Percentiles rank a stretch among this genome's conserved stretches.
phyloP scores from a whole-genome alignment of 2,329 filamentous ascomycete species.

The Ophiostoma angusticollis region DNA sequence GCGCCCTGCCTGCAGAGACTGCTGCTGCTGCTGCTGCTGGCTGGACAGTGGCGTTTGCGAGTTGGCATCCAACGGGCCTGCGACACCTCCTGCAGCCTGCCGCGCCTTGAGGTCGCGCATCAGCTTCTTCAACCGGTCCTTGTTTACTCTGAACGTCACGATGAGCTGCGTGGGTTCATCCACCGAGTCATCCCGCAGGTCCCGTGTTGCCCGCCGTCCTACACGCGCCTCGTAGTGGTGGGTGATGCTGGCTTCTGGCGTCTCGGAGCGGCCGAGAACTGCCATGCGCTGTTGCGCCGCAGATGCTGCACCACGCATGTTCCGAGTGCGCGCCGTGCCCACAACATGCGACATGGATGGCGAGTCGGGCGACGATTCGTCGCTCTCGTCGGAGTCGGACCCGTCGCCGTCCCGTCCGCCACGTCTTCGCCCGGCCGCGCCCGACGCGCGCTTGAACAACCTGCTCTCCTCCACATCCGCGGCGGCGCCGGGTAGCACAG shows the following conservation, averaged over 20 bases:
- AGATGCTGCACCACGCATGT: slow-evolving; percentile 77
- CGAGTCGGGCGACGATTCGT: slow-evolving; percentile 78
- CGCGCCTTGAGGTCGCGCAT: slow-evolving; percentile 28
- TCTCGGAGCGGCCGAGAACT: slow-evolving; percentile 70
- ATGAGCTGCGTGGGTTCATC: slow-evolving; percentile 43
- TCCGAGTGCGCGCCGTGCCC: slow-evolving; percentile 65
- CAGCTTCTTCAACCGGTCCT: slow-evolving; percentile 57
- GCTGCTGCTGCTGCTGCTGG: slow-evolving; percentile 19
- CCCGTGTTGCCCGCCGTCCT: slow-evolving; percentile 43
- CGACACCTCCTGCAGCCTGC: neutral
- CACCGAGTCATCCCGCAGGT: slow-evolving; percentile 48
- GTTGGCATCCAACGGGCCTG: slow-evolving; percentile 20
- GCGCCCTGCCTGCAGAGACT: no score
- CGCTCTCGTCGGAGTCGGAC: slow-evolving; percentile 84
- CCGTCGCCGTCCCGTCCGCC: slow-evolving; percentile 48
- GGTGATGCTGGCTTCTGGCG: slow-evolving; percentile 56
- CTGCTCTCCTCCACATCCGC: slow-evolving; percentile 69
- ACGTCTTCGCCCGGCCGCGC: slow-evolving; percentile 42
- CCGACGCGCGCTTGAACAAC: slow-evolving; percentile 67
- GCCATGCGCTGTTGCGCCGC: slow-evolving; percentile 81
- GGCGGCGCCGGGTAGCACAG: slow-evolving; percentile 79
- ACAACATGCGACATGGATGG: slow-evolving; percentile 58
- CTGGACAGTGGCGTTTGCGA: slow-evolving; percentile 27
- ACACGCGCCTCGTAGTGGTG: slow-evolving; percentile 63
- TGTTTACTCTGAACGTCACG: slow-evolving; percentile 62